Percentiles rank a stretch among this genome's conserved stretches.
Conservation (phyloP, 2,329 filamentous ascomycete genomes). For the Colletotrichum costaricense region DNA sequence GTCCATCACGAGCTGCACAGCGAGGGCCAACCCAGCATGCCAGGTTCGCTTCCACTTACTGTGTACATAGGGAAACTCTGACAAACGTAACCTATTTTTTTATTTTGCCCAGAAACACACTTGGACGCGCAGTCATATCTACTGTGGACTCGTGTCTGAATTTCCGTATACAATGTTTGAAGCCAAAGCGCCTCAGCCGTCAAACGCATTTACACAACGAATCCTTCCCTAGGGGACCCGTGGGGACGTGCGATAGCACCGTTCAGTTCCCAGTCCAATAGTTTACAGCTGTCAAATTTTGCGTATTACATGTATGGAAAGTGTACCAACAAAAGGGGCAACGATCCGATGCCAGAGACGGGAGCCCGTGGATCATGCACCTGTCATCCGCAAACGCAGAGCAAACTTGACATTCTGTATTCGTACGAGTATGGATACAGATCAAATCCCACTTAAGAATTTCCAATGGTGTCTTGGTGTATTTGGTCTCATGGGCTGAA, state of each 20-base stretch:
- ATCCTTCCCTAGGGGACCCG: neutral
- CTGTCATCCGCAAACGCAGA: neutral
- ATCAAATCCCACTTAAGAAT: neutral
- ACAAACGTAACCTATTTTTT: neutral
- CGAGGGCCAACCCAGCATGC: slow-evolving; percentile 18
- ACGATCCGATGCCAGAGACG: neutral
- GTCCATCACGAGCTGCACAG: slow-evolving; percentile 11
- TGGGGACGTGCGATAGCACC: slow-evolving; percentile 20
- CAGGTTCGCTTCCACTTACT: neutral
- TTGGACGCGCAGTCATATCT: neutral
- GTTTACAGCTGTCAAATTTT: slow-evolving; percentile 20
- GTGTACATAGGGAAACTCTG: slow-evolving; percentile 1
- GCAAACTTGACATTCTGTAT: slow-evolving; percentile 13
- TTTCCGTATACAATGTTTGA: neutral
- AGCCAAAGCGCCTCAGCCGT: slow-evolving; percentile 19
- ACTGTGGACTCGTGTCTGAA: neutral
- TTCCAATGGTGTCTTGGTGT: neutral
- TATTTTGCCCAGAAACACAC: neutral
- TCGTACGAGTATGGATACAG: neutral
- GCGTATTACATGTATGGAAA: neutral
- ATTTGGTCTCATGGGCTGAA: neutral
- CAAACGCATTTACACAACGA: slow-evolving; percentile 12
- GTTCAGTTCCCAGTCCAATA: slow-evolving; percentile 10
- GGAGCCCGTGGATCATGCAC: slow-evolving; percentile 9
- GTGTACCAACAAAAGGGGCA: neutral